Evolutionary conservation across 768 basidiomycete species (phyloP).

Genomic region (Lactifluus pinguis): DNA sequence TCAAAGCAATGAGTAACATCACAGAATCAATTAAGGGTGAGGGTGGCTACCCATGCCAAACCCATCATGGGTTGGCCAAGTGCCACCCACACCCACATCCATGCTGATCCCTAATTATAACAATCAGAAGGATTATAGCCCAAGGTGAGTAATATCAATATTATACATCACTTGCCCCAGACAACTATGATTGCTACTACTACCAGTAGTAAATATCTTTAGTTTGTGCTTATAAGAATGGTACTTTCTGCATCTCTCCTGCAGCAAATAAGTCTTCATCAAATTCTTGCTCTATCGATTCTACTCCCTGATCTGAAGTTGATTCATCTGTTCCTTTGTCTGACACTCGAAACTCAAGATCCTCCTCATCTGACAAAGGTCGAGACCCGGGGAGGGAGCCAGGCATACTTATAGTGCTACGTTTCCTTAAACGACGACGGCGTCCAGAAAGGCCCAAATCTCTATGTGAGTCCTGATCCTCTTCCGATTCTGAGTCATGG

Average conservation of each 20-base stretch:
- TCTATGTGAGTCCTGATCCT: constrained; percentile 33
- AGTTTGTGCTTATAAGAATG: constrained; percentile 38
- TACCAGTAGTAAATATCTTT: neutral
- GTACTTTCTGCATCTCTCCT: constrained; percentile 77
- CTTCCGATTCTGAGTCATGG: constrained; percentile 42
- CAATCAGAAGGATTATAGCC: no score
- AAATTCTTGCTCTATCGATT: constrained; percentile 63
- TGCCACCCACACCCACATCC: no score
- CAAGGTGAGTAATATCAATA: no score
- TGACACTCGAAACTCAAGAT: constrained; percentile 29
- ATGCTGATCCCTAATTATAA: no score
- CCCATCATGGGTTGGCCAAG: no score
- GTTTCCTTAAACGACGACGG: constrained; percentile 37
- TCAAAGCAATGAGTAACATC: no score
- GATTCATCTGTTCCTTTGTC: constrained; percentile 25
- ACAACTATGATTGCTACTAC: no score
- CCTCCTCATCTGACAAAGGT: constrained; percentile 36
- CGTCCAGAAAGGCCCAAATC: constrained; percentile 33
- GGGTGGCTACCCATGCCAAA: no score
- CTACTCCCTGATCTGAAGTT: constrained; percentile 43
- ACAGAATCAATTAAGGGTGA: no score
- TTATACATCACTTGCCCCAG: no score
- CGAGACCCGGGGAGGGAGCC: constrained; percentile 49
- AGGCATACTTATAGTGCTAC: constrained; percentile 80
- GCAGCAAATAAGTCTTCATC: constrained; percentile 74